A percentile compares a stretch with the other conserved stretches of the same genome.
Conservation (phyloP, 108 stramenopile genomes). For the Fistulifera pelliculosa region DNA sequence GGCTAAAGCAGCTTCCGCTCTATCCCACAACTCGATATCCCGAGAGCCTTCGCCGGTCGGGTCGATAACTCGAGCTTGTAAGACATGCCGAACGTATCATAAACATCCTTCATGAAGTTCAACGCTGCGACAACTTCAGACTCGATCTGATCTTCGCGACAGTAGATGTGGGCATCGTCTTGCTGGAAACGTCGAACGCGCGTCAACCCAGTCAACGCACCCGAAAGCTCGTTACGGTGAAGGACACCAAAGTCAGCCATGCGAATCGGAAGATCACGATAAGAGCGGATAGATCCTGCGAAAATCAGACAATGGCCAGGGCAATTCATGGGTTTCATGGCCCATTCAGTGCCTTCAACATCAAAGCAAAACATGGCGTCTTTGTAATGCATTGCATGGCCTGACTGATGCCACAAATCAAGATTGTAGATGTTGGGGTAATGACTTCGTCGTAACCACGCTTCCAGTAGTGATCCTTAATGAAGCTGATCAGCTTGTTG, state of each 20-base stretch:
- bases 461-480: constrained; percentile 90
- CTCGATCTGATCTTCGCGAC: constrained; percentile 95
- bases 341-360: constrained; percentile 90
- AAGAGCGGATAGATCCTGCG: constrained; percentile 79
- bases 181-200: constrained; percentile 99
- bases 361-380: constrained; percentile 95
- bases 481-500: constrained; percentile 93
- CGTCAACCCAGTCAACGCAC: constrained; percentile 96
- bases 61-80: constrained; percentile 98
- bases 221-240: constrained; percentile 95
- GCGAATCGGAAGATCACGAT: constrained; percentile 96
- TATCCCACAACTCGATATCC: constrained; percentile 93
- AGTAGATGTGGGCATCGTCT: constrained; percentile 98
- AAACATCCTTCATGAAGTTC: constrained; percentile 97
- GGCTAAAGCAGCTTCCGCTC: constrained; percentile 84
- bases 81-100: constrained; percentile 96
- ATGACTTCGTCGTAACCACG: constrained; percentile 97
- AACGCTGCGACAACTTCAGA: constrained; percentile 86
- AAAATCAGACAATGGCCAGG: constrained; percentile 98
- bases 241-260: constrained; percentile 98
- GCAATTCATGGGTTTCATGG: constrained; percentile 99
- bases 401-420: constrained; percentile 94
- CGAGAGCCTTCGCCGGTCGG: constrained; percentile 96
- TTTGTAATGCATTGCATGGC: constrained; percentile 99
- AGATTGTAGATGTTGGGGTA: constrained; percentile 98